These are phyloP conservation scores for Trichosanthes cucumerina DNA, from an alignment of 306 rosid species.

Conservation along the genomic window DNA sequence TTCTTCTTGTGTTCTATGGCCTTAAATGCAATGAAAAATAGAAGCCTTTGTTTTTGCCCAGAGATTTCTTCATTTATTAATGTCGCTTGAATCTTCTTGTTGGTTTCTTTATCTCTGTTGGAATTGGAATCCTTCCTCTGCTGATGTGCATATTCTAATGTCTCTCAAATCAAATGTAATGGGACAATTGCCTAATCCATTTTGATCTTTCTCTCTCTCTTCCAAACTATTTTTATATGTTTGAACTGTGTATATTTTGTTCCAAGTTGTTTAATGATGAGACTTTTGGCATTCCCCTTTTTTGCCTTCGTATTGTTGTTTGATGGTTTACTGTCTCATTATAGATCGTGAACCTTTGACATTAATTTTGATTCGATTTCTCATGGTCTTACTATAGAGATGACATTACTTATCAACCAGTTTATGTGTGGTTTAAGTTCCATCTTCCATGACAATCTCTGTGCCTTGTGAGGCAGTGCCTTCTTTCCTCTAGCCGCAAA, in stretches of 20 bases:
- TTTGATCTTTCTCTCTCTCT: neutral
- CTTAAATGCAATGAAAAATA: neutral
- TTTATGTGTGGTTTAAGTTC: neutral
- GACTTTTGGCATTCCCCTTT: neutral
- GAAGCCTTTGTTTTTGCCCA: neutral
- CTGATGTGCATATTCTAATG: neutral
- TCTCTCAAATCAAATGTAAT: neutral
- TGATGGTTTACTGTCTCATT: neutral
- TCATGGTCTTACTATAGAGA: too few species aligned
- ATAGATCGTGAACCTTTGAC: neutral
- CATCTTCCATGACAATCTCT: neutral
- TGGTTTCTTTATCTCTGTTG: neutral
- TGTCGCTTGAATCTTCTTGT: neutral
- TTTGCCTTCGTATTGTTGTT: neutral
- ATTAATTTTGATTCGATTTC: too few species aligned
- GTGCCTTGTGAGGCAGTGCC: neutral
- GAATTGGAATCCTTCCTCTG: neutral
- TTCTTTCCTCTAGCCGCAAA: neutral
- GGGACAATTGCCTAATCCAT: neutral
- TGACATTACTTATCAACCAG: neutral
- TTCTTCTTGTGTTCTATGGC: neutral
- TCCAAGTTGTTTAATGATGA: neutral
- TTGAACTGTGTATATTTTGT: too few species aligned
- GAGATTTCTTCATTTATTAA: neutral
- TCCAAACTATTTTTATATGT: too few species aligned